Conservation (phyloP, 2,329 filamentous ascomycete genomes). For the Sporothrix inflata region DNA sequence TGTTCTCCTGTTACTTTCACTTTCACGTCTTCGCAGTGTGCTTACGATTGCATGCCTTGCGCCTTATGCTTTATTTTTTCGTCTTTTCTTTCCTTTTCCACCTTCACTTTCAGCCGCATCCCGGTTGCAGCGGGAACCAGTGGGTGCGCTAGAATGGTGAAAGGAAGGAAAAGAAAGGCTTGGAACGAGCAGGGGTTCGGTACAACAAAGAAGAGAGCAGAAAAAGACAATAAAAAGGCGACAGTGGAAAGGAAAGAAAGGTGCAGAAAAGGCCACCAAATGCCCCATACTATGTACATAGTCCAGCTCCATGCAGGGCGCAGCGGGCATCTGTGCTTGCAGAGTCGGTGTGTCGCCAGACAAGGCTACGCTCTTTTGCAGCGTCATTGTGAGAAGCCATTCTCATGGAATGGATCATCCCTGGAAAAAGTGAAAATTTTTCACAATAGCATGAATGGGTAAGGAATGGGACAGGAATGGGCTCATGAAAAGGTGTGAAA, state of each 20-base stretch:
- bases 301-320: not conserved
- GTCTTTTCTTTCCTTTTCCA: not conserved
- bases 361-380: not conserved
- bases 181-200: not conserved
- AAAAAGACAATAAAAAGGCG: not conserved
- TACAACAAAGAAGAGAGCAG: not conserved
- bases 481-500: not conserved
- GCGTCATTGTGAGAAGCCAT: not conserved
- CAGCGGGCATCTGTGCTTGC: constrained; percentile 7
- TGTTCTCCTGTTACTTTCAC: not conserved
- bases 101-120: not conserved
- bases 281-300: not conserved
- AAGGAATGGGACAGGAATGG: not conserved
- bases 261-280: not conserved
- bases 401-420: not conserved
- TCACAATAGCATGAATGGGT: not conserved
- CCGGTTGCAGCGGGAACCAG: not conserved
- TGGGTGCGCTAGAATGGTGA: not conserved
- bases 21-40: not conserved
- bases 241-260: not conserved
- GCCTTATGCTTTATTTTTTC: constrained; percentile 2
- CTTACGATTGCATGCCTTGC: not conserved
- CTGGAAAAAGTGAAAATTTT: not conserved
- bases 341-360: constrained; percentile 10
- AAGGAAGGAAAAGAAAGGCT: constrained; percentile 3